Conservation (phyloP, 192 early-diverging fungal species). For the Coemansia sp. region DNA sequence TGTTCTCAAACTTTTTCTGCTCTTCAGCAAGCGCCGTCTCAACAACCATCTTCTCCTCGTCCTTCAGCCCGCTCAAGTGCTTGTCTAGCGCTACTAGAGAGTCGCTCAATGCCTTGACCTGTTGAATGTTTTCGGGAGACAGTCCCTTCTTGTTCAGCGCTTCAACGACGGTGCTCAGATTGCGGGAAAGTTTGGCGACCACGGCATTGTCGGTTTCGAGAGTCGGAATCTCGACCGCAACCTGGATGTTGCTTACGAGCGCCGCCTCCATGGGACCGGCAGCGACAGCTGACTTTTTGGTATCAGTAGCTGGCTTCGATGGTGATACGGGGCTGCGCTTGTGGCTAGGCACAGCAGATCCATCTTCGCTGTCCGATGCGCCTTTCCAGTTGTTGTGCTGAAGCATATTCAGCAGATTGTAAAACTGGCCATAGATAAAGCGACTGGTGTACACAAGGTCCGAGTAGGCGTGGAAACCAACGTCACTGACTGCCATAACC, state of each 20-base stretch:
- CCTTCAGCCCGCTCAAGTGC: slow-evolving; percentile 51
- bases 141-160: slow-evolving; percentile 42
- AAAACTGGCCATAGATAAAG: slow-evolving; percentile 53
- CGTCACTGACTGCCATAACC: slow-evolving; percentile 51
- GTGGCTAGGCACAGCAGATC: slow-evolving; percentile 11
- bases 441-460: slow-evolving; percentile 47
- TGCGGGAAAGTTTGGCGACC: slow-evolving; percentile 29
- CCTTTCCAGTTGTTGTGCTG: slow-evolving; percentile 49
- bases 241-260: slow-evolving; percentile 28
- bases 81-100: slow-evolving; percentile 53
- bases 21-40: slow-evolving; percentile 63
- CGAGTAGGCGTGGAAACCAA: slow-evolving; percentile 61
- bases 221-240: slow-evolving; percentile 51
- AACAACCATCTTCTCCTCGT: slow-evolving; percentile 52
- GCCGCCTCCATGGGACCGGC: slow-evolving; percentile 15
- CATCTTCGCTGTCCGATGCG: slow-evolving; percentile 33
- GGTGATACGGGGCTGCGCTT: slow-evolving; percentile 5
- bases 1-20: slow-evolving; percentile 55
- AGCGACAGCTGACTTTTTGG: background rate
- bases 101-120: slow-evolving; percentile 50
- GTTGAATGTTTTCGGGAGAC: slow-evolving; percentile 37
- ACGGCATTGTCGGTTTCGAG: slow-evolving; percentile 37
- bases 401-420: slow-evolving; percentile 55
- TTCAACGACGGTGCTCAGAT: slow-evolving; percentile 35
- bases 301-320: background rate